A percentile compares a stretch with the other conserved stretches of the same genome.
These are phyloP conservation scores for Fermentozyma sake DNA, from an alignment of 1,139 yeast genomes.

Conservation along the genomic window DNA sequence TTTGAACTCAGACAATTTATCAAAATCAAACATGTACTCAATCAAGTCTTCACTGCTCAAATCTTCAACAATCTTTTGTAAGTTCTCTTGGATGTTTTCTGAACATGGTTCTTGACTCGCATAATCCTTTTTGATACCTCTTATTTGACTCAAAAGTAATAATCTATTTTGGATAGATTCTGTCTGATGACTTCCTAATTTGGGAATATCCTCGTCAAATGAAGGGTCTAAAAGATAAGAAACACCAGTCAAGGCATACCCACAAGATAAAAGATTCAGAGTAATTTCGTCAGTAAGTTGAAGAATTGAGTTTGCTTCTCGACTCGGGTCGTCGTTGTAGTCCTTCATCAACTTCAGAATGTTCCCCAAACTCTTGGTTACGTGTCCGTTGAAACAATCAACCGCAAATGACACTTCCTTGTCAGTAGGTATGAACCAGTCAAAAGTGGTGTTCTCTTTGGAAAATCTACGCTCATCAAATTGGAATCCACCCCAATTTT, in stretches of 20 bases:
- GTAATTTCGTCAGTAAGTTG: slow-evolving; percentile 46
- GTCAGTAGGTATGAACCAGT: slow-evolving; percentile 71
- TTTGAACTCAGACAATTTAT: slow-evolving; percentile 10
- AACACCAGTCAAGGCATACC: slow-evolving; percentile 69
- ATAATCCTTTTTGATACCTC: slow-evolving; percentile 18
- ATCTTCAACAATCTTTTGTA: slow-evolving; percentile 37
- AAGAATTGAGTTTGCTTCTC: slow-evolving; percentile 18
- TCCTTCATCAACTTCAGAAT: slow-evolving; percentile 36
- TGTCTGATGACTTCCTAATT: slow-evolving; percentile 23
- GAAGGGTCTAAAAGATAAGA: slow-evolving; percentile 73
- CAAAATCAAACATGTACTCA: slow-evolving; percentile 13
- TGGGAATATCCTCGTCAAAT: slow-evolving; percentile 44
- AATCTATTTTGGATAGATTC: slow-evolving; percentile 36
- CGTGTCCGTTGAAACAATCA: slow-evolving; percentile 50
- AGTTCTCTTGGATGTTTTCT: slow-evolving; percentile 34
- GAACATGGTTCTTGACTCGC: slow-evolving; percentile 20
- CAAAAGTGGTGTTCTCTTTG: slow-evolving; percentile 46
- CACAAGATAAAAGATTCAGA: slow-evolving; percentile 51
- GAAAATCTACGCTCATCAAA: slow-evolving; percentile 40
- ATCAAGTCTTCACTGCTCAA: slow-evolving; percentile 15
- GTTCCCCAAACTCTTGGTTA: slow-evolving; percentile 38
- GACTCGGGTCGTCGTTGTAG: slow-evolving; percentile 14
- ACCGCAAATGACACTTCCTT: slow-evolving; percentile 61
- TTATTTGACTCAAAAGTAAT: slow-evolving; percentile 28
- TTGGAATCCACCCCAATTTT: slow-evolving; percentile 74